These are phyloP conservation scores for Thuja plicata DNA, from an alignment of 83 land plant species.

Conservation along the genomic window DNA sequence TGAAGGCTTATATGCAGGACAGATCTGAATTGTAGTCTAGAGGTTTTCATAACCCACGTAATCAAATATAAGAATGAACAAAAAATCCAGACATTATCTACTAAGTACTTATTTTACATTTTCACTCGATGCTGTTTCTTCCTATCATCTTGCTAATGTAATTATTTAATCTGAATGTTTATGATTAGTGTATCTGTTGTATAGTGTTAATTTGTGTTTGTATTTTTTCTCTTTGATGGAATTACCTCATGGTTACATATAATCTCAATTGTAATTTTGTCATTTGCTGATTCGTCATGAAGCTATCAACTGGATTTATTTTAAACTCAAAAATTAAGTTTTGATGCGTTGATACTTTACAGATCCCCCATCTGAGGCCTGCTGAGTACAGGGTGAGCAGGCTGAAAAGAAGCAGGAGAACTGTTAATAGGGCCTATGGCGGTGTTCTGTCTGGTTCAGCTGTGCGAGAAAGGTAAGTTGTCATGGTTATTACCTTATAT, in stretches of 20 bases:
- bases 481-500: neutral
- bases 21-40: neutral
- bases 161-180: no score
- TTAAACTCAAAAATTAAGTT: neutral
- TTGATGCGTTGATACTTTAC: conserved; percentile 3
- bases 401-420: conserved; percentile 65
- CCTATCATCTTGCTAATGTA: no score
- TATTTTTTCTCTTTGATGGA: neutral
- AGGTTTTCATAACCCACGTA: neutral
- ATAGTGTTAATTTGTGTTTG: no score
- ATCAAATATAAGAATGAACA: neutral
- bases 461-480: conserved; percentile 62
- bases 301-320: neutral
- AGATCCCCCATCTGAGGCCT: conserved; percentile 83
- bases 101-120: no score
- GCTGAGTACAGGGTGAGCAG: conserved; percentile 78
- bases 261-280: neutral
- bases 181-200: neutral
- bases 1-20: neutral
- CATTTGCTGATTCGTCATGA: no score
- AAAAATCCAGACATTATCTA: neutral
- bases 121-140: no score
- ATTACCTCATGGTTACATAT: no score
- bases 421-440: conserved; percentile 83
- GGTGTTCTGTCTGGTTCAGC: conserved; percentile 67